A percentile compares a stretch with the other conserved stretches of the same genome.
Evolutionary conservation across 2,329 filamentous ascomycete genomes (phyloP).

Genomic region (Xylaria polymorpha): DNA sequence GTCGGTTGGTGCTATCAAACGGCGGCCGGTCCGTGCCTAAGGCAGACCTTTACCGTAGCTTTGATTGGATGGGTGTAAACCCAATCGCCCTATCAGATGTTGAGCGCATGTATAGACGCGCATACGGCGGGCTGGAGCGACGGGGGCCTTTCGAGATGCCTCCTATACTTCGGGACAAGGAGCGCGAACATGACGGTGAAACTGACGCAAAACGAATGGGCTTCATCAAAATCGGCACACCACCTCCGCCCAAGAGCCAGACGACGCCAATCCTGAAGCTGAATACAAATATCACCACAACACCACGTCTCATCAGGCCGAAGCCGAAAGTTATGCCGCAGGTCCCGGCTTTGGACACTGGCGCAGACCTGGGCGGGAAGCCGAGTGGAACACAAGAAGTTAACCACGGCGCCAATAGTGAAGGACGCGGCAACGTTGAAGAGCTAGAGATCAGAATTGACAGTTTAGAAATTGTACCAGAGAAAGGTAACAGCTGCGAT

Average conservation of each 20-base stretch:
- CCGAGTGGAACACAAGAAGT: slow-evolving; percentile 2
- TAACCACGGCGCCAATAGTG: background rate
- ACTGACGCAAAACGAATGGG: slow-evolving; percentile 27
- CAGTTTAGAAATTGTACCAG: slow-evolving; percentile 35
- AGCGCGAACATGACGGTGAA: slow-evolving; percentile 43
- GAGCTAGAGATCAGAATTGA: slow-evolving; percentile 44
- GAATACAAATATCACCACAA: slow-evolving; percentile 46
- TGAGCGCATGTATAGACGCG: slow-evolving; percentile 65
- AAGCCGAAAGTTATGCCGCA: slow-evolving; percentile 37
- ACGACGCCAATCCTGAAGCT: slow-evolving; percentile 45
- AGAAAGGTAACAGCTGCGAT: slow-evolving; percentile 54
- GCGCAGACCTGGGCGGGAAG: background rate
- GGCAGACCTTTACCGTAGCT: slow-evolving; percentile 64
- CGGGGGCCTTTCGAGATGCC: slow-evolving; percentile 59
- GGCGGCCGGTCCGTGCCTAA: slow-evolving; percentile 62
- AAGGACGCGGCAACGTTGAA: background rate
- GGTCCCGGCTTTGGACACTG: background rate
- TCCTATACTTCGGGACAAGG: slow-evolving; percentile 34
- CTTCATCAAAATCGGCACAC: slow-evolving; percentile 36
- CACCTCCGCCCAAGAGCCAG: slow-evolving; percentile 38
- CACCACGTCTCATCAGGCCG: slow-evolving; percentile 41
- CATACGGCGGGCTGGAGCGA: slow-evolving; percentile 63
- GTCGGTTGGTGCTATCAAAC: slow-evolving; percentile 68
- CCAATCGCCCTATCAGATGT: slow-evolving; percentile 64
- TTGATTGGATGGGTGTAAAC: slow-evolving; percentile 67